Base-by-base conservation (phyloP, 805 yeast genomes). In the Candida easanensis region DNA sequence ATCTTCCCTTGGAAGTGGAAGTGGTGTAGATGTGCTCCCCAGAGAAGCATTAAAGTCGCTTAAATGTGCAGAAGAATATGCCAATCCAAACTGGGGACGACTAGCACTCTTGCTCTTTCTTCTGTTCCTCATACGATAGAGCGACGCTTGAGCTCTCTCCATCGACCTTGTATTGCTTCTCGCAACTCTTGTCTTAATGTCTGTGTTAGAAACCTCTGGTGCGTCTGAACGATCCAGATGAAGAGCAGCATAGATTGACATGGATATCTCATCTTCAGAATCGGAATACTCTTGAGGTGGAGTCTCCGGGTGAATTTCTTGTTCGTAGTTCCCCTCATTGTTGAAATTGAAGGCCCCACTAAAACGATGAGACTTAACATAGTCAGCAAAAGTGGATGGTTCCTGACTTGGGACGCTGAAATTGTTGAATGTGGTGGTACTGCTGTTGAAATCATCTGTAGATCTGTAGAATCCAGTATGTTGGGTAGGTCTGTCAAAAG, bases 131-230 rank as follows among this genome's bases (percentile, higher is more conserved):
- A 80, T 80, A 59, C 88, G 65, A 43, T 76, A 69, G 16, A 81
- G 55, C 0, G 86, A 80, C 0, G 86, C 85, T 53, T 79, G 81
- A 0, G 87, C 86, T 50, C 86, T 65, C 50, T 79, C 85, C 28
- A 70, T 66, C 1, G 84, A 77, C 41, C 80, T 63, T 0, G 69
- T 64, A 9, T 68, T 64, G 33, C 58, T 62, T 48, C 75, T 62
- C 28, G 68, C 51, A 3, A 65, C 56, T 38, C 71, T 52, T 9
- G 64, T 54, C 16, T 62, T 65, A 25, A 63, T 58, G 3, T 55
- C 62, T 7, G 51, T 47, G 10, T 52, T 50, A 34, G 56, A 47
- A 5, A 42, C 34, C 16, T 57, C 64, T 34, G 61, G 62, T 16
- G 65, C 68, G 34, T 57, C 61, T 2, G 57, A 42, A 15, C 60